Evolutionary conservation across 164 flowering plant species (phyloP), one percentile per base, ranked within the genome.

Genomic region (Macadamia integrifolia): DNA sequence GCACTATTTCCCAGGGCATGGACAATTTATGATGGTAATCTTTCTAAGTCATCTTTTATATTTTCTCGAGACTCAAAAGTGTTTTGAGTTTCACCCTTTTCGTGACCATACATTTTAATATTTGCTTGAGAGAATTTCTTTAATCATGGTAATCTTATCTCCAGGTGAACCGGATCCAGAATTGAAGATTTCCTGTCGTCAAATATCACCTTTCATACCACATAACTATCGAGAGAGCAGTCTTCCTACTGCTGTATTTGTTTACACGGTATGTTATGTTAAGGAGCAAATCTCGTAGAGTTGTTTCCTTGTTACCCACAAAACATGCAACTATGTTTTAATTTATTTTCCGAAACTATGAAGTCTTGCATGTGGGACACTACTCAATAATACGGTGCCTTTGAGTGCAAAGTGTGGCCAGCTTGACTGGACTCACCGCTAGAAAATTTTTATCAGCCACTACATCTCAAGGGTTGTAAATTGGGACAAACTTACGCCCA

Each of bases 161-260:
- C 28, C 78, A 95, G 99, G 99, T 74, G 98, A 95, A 79, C 99
- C 99, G 40, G 99, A 95, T 67, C 99, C 99, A 58, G 98, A 95
- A 15, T 74, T 95, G 66, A 95, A 91, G 80, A 64, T 95, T 18
- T 95, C 98, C 43, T 95, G 99, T 77, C 89, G 97, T 61, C 99
- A 95, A 77, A 95, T 95, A 81, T 95, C 99, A 55, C 99, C 99
- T 30, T 95, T 95, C 73, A 92, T 95, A 68, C 99, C 99, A 15
- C 86, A 92, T 80, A 89, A 95, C 73, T 95, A 95, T 73, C 75
- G 81, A 48, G 98, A 95, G 64, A 95, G 98, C 85, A 92, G 98
- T 80, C 96, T 95, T 68, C 99, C 99, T 43, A 67, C 86, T 48
- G 84, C 99, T 68, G 97, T 95, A 57, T 95, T 95, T 83, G 98